Conservation (phyloP, 495 filamentous ascomycete genomes). For the Massariosphaeria phaeospora region DNA sequence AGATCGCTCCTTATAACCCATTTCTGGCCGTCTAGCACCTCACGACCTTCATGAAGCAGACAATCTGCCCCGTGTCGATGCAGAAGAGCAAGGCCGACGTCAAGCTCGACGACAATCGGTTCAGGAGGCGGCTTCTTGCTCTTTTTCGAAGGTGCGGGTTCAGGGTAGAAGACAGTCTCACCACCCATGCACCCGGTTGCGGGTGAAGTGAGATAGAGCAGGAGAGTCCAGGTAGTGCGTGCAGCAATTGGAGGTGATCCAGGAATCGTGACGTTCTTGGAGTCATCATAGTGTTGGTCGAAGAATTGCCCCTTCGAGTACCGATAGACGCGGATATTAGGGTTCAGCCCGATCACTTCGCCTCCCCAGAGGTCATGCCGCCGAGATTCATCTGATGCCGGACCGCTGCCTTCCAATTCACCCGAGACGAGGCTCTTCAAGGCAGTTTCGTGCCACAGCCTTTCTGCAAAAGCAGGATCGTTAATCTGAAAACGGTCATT, state of each 20-base stretch:
- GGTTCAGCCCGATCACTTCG: slow-evolving; percentile 75
- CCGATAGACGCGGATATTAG: slow-evolving; percentile 88
- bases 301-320: slow-evolving; percentile 85
- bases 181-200: slow-evolving; percentile 68
- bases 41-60: slow-evolving; percentile 80
- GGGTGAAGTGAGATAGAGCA: slow-evolving; percentile 76
- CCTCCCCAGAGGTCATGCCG: slow-evolving; percentile 65
- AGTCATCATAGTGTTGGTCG: slow-evolving; percentile 83
- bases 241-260: slow-evolving; percentile 49
- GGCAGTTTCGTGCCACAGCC: slow-evolving; percentile 49
- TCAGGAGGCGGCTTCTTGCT: slow-evolving; percentile 47
- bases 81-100: slow-evolving; percentile 76
- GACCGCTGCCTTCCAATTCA: slow-evolving; percentile 25
- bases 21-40: slow-evolving; percentile 79
- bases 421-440: slow-evolving; percentile 39
- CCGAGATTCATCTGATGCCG: slow-evolving; percentile 33
- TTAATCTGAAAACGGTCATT: slow-evolving; percentile 88
- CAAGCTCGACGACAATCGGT: slow-evolving; percentile 60
- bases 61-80: slow-evolving; percentile 88
- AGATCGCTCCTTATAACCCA: slow-evolving; percentile 90
- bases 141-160: slow-evolving; percentile 48
- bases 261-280: slow-evolving; percentile 58
- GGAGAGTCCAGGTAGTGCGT: slow-evolving; percentile 86
- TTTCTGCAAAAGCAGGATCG: slow-evolving; percentile 68
- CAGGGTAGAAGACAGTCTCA: slow-evolving; percentile 88